These are phyloP conservation scores for Exophiala calicioides DNA, from an alignment of 2,329 filamentous ascomycete species.

Conservation along the genomic window DNA sequence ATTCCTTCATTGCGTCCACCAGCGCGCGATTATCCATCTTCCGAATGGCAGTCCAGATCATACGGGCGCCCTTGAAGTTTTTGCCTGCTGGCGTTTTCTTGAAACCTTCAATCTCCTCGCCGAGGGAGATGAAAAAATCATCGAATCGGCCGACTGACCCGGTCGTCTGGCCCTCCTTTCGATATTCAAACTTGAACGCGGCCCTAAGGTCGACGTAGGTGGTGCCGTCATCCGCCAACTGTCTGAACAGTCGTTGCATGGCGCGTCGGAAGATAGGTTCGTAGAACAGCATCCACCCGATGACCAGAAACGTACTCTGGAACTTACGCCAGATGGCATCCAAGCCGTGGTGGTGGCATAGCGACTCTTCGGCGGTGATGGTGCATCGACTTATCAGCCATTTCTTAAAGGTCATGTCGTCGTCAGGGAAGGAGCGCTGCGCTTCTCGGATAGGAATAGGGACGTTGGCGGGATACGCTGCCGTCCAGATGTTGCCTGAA, in stretches of 20 bases:
- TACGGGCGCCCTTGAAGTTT: conserved; percentile 81
- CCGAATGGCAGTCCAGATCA: conserved; percentile 80
- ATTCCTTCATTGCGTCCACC: conserved; percentile 80
- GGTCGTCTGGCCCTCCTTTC: conserved; percentile 62
- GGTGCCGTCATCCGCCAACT: conserved; percentile 77
- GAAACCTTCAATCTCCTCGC: conserved; percentile 77
- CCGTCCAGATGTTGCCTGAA: conserved; percentile 61
- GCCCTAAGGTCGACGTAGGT: conserved; percentile 81
- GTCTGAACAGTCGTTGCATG: conserved; percentile 68
- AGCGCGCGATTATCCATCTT: conserved; percentile 63
- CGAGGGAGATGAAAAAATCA: conserved; percentile 70
- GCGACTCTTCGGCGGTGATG: conserved; percentile 70
- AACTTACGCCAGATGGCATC: conserved; percentile 87
- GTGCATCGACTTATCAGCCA: conserved; percentile 76
- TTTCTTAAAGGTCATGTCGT: conserved; percentile 68
- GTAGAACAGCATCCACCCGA: conserved; percentile 77
- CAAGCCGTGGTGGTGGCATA: conserved; percentile 78
- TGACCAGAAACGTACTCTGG: conserved; percentile 68
- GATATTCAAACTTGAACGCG: conserved; percentile 72
- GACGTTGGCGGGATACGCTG: conserved; percentile 60
- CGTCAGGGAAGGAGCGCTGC: conserved; percentile 73
- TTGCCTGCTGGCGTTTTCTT: conserved; percentile 69
- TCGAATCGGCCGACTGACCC: conserved; percentile 54
- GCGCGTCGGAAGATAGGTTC: conserved; percentile 85
- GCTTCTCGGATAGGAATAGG: conserved; percentile 62